phyloP scores from a whole-genome alignment of 257 asterid species.

The Schizonepeta tenuifolia region DNA sequence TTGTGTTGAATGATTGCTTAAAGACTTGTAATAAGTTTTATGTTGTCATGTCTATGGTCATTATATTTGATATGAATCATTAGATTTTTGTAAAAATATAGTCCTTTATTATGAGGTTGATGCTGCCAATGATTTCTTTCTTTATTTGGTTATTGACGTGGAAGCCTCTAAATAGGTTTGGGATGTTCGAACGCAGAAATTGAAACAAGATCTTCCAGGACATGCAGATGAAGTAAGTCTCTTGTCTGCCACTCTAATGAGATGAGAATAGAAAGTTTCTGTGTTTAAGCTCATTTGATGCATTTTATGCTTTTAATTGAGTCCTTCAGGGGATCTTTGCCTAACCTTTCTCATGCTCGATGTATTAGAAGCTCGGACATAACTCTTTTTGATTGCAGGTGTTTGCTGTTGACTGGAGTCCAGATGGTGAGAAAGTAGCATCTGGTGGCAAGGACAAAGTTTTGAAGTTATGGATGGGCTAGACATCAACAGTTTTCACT shows the following conservation, averaged over 20 bases:
- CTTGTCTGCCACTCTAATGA: background rate
- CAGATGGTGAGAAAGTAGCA: conserved; percentile 98
- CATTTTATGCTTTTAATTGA: background rate
- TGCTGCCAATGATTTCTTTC: background rate
- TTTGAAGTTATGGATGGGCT: conserved; percentile 96
- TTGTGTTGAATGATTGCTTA: background rate
- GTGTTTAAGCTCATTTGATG: background rate
- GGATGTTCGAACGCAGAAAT: conserved; percentile 86
- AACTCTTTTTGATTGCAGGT: conserved; percentile 53
- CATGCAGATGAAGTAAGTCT: conserved; percentile 90
- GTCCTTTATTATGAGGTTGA: background rate
- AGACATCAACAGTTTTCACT: conserved; percentile 9
- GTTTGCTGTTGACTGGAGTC: conserved; percentile 98
- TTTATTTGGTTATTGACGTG: conserved; percentile 26
- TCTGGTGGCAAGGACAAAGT: conserved; percentile 93
- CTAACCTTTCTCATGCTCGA: background rate
- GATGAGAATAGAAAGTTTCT: background rate
- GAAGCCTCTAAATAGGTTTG: conserved; percentile 60
- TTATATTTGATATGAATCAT: background rate
- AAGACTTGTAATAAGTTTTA: background rate
- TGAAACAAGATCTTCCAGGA: conserved; percentile 97
- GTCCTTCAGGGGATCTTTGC: background rate
- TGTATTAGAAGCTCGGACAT: background rate
- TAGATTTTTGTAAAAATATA: background rate
- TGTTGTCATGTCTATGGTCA: background rate